Evolutionary conservation across 2,329 filamentous ascomycete genomes (phyloP).

Genomic region (Cordyceps fumosorosea): DNA sequence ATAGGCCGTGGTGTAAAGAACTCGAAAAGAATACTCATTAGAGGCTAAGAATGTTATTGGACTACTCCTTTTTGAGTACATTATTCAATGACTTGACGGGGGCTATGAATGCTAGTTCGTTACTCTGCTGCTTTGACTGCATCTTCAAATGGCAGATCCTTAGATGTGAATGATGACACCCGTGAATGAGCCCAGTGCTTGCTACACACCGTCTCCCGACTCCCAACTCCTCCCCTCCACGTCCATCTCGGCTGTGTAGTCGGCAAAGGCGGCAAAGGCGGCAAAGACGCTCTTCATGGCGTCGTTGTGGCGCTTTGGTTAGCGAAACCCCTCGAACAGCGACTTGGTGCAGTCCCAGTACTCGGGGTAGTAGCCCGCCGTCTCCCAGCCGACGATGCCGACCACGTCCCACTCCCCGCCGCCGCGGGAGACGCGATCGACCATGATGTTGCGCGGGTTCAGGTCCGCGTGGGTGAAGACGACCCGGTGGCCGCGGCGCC

Average conservation of each 20-base stretch:
- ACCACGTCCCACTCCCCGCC: conserved; percentile 20
- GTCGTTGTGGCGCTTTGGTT: conserved; percentile 15
- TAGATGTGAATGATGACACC: background rate
- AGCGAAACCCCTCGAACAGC: conserved; percentile 18
- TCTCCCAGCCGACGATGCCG: conserved; percentile 42
- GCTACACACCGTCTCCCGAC: conserved; percentile 11
- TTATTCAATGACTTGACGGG: too few relatives aligned
- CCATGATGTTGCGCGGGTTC: conserved; percentile 27
- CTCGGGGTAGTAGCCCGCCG: conserved; percentile 38
- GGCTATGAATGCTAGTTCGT: too few relatives aligned
- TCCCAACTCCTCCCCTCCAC: conserved; percentile 19
- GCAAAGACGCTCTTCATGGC: conserved; percentile 16
- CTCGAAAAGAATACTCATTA: too few relatives aligned
- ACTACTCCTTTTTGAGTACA: too few relatives aligned
- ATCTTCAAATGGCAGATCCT: background rate
- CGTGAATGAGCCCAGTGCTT: background rate
- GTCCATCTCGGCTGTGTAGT: conserved; percentile 19
- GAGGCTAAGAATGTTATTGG: too few relatives aligned
- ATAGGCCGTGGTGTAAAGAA: too few relatives aligned
- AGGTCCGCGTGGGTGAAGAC: conserved; percentile 30
- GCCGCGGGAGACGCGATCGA: conserved; percentile 17
- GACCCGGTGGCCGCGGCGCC: conserved; percentile 22
- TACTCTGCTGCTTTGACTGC: background rate
- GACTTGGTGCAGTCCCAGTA: conserved; percentile 33
- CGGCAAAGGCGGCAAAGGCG: conserved; percentile 19